Evolutionary conservation across 495 filamentous ascomycete genomes (phyloP).

Genomic region (Lepidopterella palustris): DNA sequence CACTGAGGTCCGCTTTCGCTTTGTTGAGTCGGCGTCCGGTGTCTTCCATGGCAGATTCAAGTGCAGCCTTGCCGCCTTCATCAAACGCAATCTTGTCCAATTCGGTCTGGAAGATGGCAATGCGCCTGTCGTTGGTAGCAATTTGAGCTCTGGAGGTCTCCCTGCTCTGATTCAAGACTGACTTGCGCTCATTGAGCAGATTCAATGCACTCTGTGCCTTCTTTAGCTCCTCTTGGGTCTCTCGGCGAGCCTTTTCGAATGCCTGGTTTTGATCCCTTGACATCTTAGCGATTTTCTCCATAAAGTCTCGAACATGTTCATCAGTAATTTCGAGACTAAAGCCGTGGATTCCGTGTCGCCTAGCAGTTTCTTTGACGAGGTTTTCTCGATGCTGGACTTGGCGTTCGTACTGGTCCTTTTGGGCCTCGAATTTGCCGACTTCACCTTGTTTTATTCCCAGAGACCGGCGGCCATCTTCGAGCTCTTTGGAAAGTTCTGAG

Average conservation of each 20-base stretch:
- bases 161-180: conserved; percentile 63
- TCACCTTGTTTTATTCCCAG: conserved; percentile 72
- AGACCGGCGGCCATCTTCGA: conserved; percentile 50
- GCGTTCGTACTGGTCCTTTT: conserved; percentile 78
- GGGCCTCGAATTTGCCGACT: conserved; percentile 73
- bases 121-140: conserved; percentile 59
- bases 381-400: conserved; percentile 61
- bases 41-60: conserved; percentile 67
- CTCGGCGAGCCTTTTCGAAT: conserved; percentile 64
- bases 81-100: conserved; percentile 68
- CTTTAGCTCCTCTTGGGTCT: conserved; percentile 63
- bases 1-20: conserved; percentile 54
- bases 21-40: conserved; percentile 54
- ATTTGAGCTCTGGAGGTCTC: conserved; percentile 63
- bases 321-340: conserved; percentile 76
- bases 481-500: conserved; percentile 54
- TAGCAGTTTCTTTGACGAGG: conserved; percentile 71
- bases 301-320: conserved; percentile 64
- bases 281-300: conserved; percentile 65
- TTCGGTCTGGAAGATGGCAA: conserved; percentile 53
- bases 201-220: conserved; percentile 59
- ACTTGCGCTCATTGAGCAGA: conserved; percentile 61
- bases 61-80: conserved; percentile 68
- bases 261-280: conserved; percentile 69
- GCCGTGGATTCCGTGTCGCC: conserved; percentile 73